Percentiles rank a stretch among this genome's conserved stretches.
Conservation (phyloP, 805 yeast species). For the Kazachstania kunashirensis region DNA sequence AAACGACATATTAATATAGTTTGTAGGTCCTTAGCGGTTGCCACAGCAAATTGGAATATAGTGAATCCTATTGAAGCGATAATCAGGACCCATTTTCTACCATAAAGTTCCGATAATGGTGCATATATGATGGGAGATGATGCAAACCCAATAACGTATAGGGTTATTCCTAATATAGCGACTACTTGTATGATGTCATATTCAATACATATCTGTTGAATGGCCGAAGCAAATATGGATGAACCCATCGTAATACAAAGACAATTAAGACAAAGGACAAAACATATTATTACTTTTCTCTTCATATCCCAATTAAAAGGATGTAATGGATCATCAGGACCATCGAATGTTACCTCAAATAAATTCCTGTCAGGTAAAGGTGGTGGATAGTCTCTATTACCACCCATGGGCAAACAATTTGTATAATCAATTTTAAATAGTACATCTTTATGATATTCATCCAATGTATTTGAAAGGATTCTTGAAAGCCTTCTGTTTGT, state of each 20-base stretch:
- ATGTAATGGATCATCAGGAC: slow-evolving; percentile 67
- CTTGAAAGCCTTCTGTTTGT: slow-evolving; percentile 11
- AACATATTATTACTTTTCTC: slow-evolving; percentile 37
- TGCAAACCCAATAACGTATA: slow-evolving; percentile 86
- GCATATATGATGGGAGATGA: slow-evolving; percentile 89
- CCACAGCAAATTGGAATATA: slow-evolving; percentile 63
- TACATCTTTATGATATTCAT: slow-evolving; percentile 7
- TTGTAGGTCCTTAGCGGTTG: slow-evolving; percentile 68
- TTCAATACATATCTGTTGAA: slow-evolving; percentile 36
- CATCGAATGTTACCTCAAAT: slow-evolving; percentile 65
- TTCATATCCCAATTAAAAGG: slow-evolving; percentile 67
- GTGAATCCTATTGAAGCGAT: slow-evolving; percentile 47
- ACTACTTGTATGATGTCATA: slow-evolving; percentile 58
- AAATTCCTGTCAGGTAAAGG: slow-evolving; percentile 42
- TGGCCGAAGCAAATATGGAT: slow-evolving; percentile 65
- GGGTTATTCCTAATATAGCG: slow-evolving; percentile 63
- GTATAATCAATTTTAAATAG: slow-evolving; percentile 6
- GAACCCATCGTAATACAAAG: slow-evolving; percentile 63
- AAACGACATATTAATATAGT: slow-evolving; percentile 70
- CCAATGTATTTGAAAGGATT: slow-evolving; percentile 8
- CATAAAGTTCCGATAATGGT: slow-evolving; percentile 71
- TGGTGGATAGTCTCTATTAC: slow-evolving; percentile 54
- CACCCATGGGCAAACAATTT: slow-evolving; percentile 45
- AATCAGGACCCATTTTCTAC: slow-evolving; percentile 57
- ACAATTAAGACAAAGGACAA: slow-evolving; percentile 40